Evolutionary conservation across 2,329 filamentous ascomycete species (phyloP), one percentile per base, ranked within the genome.

Genomic region (Graphilbum ipis-grandicollis): DNA sequence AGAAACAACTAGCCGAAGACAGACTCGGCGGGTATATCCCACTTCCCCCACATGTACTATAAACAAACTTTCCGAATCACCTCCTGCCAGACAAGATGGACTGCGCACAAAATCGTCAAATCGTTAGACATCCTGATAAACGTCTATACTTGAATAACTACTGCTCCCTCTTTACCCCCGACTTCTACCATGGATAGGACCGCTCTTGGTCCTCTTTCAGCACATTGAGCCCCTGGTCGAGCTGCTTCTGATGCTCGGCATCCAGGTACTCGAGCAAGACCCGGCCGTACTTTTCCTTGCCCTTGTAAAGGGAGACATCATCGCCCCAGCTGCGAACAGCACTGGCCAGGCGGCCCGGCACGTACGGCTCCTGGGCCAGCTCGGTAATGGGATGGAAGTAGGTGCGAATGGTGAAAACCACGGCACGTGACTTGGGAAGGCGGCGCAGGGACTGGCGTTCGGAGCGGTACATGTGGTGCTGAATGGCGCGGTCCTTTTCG

Each of bases 281-380:
- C 19, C 76, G 70, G 17, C 65, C 68, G 53, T 85, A 92, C 57
- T 66, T 71, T 45, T 82, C 78, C 50, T 66, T 73, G 0, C 84
- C 82, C 58, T 90, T 90, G 52, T 93, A 92, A 45, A 58, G 60
- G 14, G 68, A 68, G 8, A 90, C 81, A 56, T 84, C 75, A 31
- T 78, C 72, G 1, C 77, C 80, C 83, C 83, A 90, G 52, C 81
- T 88, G 29, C 83, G 62, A 4, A 92, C 59, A 5, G 80, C 82
- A 46, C 77, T 82, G 2, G 83, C 83, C 48, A 92, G 53, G 25
- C 83, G 56, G 0, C 83, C 82, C 0, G 83, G 82, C 1, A 92
- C 81, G 51, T 80, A 81, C 15, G 75, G 70, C 56, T 88, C 80
- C 51, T 71, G 53, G 0, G 58, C 73, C 40, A 88, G 68, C 14